Conservation (phyloP, 495 filamentous ascomycete species). For the Aspergillus panamensis region DNA sequence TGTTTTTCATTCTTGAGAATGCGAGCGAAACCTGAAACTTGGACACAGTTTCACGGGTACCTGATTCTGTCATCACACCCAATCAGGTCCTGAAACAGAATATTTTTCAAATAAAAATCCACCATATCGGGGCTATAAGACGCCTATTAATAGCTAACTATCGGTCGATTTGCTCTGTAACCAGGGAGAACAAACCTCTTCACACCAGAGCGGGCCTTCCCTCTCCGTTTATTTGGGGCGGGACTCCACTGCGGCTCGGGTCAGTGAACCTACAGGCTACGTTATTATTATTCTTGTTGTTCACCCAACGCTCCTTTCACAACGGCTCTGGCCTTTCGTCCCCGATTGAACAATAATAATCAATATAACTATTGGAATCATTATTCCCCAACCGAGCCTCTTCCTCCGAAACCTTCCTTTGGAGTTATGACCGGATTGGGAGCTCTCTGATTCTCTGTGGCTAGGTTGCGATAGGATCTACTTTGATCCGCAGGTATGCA, state of each 20-base stretch:
- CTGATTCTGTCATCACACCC: too few species aligned
- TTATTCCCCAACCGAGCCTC: neutral
- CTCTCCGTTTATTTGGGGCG: conserved; percentile 24
- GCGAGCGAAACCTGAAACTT: too few species aligned
- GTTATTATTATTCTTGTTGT: conserved; percentile 19
- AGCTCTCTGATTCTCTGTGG: neutral
- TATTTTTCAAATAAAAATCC: too few species aligned
- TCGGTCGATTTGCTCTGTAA: neutral
- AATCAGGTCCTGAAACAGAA: too few species aligned
- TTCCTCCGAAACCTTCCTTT: neutral
- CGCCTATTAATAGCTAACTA: too few species aligned
- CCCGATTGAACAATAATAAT: neutral
- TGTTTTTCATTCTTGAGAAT: too few species aligned
- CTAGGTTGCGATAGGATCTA: conserved; percentile 8
- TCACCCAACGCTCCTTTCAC: conserved; percentile 29
- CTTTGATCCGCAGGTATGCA: conserved; percentile 16
- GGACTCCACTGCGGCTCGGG: conserved; percentile 32
- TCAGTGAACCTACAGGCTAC: neutral
- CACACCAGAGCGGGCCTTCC: conserved; percentile 28
- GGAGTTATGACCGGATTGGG: conserved; percentile 6
- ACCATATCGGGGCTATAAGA: too few species aligned
- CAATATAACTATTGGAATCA: neutral
- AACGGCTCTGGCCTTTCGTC: conserved; percentile 4
- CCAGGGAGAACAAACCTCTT: conserved; percentile 8
- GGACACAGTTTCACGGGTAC: too few species aligned